These are phyloP conservation scores for Apiotrichum akiyoshidainum DNA, from an alignment of 1,284 basidiomycete genomes.

Conservation along the genomic window DNA sequence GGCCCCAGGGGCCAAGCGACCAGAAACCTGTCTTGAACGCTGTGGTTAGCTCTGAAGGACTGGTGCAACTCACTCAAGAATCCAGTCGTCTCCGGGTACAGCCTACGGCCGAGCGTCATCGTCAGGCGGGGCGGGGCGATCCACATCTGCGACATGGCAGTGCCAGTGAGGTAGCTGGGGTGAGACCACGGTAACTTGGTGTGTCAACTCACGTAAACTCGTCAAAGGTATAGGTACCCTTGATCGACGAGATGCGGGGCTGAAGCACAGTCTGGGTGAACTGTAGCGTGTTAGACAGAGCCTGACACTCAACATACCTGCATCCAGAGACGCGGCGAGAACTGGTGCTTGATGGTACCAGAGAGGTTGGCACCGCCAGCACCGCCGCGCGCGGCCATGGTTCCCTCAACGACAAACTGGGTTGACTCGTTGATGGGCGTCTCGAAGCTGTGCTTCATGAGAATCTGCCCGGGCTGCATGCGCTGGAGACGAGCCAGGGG, in stretches of 20 bases:
- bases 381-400: slow-evolving; percentile 50
- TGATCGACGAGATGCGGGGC: slow-evolving; percentile 51
- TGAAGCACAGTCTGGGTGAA: slow-evolving; percentile 48
- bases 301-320: slow-evolving; percentile 31
- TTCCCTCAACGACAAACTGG: slow-evolving; percentile 43
- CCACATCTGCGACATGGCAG: slow-evolving; percentile 37
- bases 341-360: slow-evolving; percentile 55
- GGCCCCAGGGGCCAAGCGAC: slow-evolving; percentile 52
- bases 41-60: slow-evolving; percentile 2
- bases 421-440: slow-evolving; percentile 39
- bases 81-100: slow-evolving; percentile 49
- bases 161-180: slow-evolving; percentile 45
- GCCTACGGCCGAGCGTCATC: slow-evolving; percentile 51
- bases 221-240: slow-evolving; percentile 53
- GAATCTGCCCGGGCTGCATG: slow-evolving; percentile 35
- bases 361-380: slow-evolving; percentile 54
- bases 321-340: slow-evolving; percentile 50
- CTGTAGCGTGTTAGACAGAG: slow-evolving; percentile 3
- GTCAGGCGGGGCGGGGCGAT: slow-evolving; percentile 50
- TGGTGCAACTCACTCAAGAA: slow-evolving; percentile 38
- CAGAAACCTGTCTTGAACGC: slow-evolving; percentile 52
- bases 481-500: slow-evolving; percentile 34
- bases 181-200: neutral
- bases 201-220: slow-evolving; percentile 46
- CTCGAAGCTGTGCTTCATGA: slow-evolving; percentile 51